phyloP scores from a whole-genome alignment of 345 rosid species.

The Eucalyptus dawsonii region DNA sequence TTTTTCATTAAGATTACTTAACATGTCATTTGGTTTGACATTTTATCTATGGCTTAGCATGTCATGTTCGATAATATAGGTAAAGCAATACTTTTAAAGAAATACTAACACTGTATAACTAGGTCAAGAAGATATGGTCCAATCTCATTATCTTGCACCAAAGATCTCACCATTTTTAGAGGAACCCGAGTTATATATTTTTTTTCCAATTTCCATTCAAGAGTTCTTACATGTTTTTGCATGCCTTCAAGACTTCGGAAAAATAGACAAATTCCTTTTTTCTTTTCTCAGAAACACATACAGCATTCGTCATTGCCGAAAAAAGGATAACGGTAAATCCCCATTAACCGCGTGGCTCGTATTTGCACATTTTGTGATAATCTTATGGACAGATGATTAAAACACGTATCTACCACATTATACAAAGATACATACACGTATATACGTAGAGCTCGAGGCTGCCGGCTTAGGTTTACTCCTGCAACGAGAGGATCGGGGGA shows the following conservation, averaged over 20 bases:
- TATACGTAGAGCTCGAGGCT: neutral
- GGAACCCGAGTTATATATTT: neutral
- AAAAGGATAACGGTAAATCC: neutral
- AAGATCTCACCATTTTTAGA: neutral
- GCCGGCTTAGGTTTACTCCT: neutral
- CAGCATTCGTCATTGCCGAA: fast-evolving
- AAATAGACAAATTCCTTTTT: neutral
- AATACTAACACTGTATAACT: neutral
- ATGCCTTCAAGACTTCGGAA: fast-evolving
- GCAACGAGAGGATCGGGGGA: neutral
- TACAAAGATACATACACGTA: neutral
- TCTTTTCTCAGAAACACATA: neutral
- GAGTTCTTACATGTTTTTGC: neutral
- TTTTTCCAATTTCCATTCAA: neutral
- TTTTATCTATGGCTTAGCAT: too few species aligned
- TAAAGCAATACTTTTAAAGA: neutral
- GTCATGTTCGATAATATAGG: too few species aligned
- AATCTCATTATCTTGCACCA: too few species aligned
- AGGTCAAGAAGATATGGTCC: neutral
- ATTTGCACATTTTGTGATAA: neutral
- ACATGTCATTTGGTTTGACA: neutral
- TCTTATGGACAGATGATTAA: neutral
- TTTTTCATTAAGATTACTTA: neutral
- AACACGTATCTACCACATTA: neutral
- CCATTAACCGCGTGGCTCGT: neutral